phyloP scores from a whole-genome alignment of 2,329 filamentous ascomycete species.

The Fusarium tupiense region DNA sequence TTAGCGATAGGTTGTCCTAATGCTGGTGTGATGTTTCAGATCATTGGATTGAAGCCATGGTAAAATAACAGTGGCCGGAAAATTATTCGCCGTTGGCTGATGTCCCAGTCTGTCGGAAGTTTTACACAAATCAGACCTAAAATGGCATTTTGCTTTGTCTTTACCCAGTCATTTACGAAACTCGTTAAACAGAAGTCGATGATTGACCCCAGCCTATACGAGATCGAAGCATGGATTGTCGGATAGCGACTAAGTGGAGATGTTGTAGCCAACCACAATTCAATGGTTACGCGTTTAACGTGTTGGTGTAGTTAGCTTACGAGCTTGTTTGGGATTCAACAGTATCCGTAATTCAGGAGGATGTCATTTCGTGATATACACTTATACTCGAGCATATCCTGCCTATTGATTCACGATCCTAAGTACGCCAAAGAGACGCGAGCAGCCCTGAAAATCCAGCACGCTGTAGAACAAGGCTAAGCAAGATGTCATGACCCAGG shows the following conservation, averaged over 20 bases:
- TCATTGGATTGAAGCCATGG: background rate
- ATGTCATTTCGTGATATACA: background rate
- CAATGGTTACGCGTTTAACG: background rate
- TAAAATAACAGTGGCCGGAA: background rate
- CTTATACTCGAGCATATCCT: no score
- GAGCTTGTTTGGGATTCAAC: background rate
- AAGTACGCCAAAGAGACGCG: background rate
- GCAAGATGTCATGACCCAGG: rapidly evolving
- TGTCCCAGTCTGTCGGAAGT: background rate
- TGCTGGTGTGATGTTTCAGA: background rate
- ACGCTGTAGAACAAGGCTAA: background rate
- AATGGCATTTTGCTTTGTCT: background rate
- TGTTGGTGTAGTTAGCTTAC: background rate
- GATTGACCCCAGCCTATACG: background rate
- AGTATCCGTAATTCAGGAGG: background rate
- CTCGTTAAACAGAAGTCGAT: background rate
- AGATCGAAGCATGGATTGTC: background rate
- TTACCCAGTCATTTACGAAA: background rate
- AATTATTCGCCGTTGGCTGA: background rate
- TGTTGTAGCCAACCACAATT: background rate
- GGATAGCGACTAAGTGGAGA: background rate
- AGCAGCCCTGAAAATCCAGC: background rate
- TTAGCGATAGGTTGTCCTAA: background rate
- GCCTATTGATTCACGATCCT: background rate
- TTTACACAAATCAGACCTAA: background rate